Percentiles rank a stretch among this genome's conserved stretches.
phyloP scores from a whole-genome alignment of 1,284 basidiomycete species.

The Rhodotorula sp. region DNA sequence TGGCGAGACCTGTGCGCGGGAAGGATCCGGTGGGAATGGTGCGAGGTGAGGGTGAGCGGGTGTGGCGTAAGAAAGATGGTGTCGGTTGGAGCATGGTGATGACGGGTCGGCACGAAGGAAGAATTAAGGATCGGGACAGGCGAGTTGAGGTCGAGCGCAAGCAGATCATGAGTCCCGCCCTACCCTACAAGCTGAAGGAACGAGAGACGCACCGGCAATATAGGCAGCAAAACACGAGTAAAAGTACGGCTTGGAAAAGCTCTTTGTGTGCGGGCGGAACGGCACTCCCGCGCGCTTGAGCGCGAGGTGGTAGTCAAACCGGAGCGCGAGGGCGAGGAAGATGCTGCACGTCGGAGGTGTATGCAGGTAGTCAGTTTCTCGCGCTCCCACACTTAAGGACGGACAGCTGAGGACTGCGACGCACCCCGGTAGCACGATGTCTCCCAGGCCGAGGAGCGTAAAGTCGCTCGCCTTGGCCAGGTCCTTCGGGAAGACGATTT shows the following conservation, averaged over 20 bases:
- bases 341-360: constrained; percentile 49
- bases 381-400: background rate
- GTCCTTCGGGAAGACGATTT: constrained; percentile 71
- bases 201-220: constrained; percentile 59
- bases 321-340: constrained; percentile 82
- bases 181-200: fast-evolving
- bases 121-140: background rate
- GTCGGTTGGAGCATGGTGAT: too few species aligned
- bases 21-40: background rate
- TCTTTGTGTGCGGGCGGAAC: constrained; percentile 35
- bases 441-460: constrained; percentile 87
- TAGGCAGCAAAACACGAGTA: constrained; percentile 71
- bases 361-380: background rate
- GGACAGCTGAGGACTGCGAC: background rate
- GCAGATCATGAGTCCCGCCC: background rate
- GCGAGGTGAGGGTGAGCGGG: too few species aligned
- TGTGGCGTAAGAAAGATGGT: too few species aligned
- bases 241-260: constrained; percentile 78
- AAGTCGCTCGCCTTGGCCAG: constrained; percentile 60
- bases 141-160: background rate
- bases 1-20: constrained; percentile 55
- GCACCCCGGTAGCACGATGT: constrained; percentile 72
- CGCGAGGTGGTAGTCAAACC: constrained; percentile 71
- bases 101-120: too few species aligned
- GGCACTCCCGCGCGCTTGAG: constrained; percentile 48